Evolutionary conservation across 768 basidiomycete species (phyloP).

Genomic region (Kwoniella europaea): DNA sequence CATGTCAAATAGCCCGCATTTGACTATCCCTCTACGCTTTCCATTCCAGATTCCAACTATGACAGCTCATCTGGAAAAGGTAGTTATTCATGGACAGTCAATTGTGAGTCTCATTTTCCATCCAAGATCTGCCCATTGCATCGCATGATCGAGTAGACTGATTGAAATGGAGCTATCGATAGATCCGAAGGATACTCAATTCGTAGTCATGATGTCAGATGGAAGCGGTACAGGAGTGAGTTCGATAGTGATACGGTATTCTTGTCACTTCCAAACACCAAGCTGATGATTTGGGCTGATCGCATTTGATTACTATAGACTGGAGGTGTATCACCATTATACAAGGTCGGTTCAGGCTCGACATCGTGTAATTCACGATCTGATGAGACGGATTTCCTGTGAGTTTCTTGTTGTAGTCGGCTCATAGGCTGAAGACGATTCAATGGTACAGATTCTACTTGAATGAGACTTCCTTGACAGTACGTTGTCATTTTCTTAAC

Average conservation of each 20-base stretch:
- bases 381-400: constrained; percentile 42
- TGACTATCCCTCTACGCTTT: constrained; percentile 46
- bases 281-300: no score
- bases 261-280: neutral
- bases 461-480: constrained; percentile 41
- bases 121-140: neutral
- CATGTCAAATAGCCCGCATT: constrained; percentile 37
- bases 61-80: constrained; percentile 24
- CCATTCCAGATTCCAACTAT: constrained; percentile 38
- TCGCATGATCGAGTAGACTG: neutral
- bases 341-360: constrained; percentile 27
- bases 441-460: constrained; percentile 46
- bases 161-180: neutral
- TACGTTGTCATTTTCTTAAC: constrained; percentile 14
- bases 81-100: constrained; percentile 42
- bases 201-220: constrained; percentile 50
- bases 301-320: constrained; percentile 26
- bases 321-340: constrained; percentile 45
- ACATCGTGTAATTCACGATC: constrained; percentile 34
- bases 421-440: neutral
- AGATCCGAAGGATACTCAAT: constrained; percentile 43
- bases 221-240: constrained; percentile 45
- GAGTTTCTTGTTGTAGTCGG: constrained; percentile 2
- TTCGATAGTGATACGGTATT: neutral
- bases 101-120: constrained; percentile 33